These are phyloP conservation scores for Brasenia schreberi DNA, from an alignment of 164 flowering plant species.

Conservation along the genomic window DNA sequence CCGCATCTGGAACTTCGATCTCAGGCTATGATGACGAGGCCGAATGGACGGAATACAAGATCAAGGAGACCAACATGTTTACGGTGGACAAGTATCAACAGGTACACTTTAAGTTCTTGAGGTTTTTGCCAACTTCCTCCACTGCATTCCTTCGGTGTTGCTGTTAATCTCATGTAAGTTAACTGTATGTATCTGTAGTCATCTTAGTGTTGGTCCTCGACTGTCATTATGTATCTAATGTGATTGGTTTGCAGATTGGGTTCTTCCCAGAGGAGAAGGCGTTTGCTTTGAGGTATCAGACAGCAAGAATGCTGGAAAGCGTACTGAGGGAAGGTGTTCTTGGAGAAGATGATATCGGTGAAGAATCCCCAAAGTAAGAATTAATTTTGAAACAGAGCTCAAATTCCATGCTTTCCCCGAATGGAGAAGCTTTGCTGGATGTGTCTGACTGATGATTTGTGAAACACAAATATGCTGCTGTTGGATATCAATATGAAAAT, in stretches of 20 bases:
- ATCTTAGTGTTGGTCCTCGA: not conserved
- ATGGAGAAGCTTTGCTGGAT: no score
- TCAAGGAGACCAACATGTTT: conserved; percentile 91
- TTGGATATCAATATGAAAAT: no score
- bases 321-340: conserved; percentile 82
- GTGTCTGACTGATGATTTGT: no score
- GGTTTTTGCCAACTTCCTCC: conserved; percentile 7
- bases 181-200: no score
- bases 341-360: conserved; percentile 95
- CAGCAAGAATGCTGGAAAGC: conserved; percentile 90
- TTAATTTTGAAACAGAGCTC: no score
- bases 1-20: conserved; percentile 41
- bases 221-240: not conserved
- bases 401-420: no score
- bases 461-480: no score
- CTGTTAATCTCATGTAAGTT: not conserved
- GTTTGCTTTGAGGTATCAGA: conserved; percentile 78
- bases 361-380: conserved; percentile 83
- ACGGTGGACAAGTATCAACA: conserved; percentile 95
- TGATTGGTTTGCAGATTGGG: conserved; percentile 73
- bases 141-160: not conserved
- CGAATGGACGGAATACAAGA: conserved; percentile 95
- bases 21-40: conserved; percentile 37
- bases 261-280: conserved; percentile 77
- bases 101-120: conserved; percentile 27